These are phyloP conservation scores for Stevia rebaudiana DNA, from an alignment of 140 eudicot species.

Conservation along the genomic window DNA sequence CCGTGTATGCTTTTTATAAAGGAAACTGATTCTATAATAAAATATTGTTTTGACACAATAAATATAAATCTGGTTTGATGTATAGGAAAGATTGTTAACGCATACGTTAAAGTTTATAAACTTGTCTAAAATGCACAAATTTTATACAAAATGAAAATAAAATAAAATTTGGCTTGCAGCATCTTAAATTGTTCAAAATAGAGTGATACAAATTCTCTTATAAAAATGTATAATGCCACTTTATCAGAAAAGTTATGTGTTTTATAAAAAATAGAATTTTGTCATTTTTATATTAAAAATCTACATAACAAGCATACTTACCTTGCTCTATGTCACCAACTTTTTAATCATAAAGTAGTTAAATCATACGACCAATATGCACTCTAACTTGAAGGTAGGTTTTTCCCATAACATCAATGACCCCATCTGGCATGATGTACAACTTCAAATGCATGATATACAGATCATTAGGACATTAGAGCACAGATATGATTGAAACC, in stretches of 20 bases:
- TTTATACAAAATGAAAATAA: too few relatives aligned
- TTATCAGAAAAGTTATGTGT: not conserved
- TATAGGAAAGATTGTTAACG: too few relatives aligned
- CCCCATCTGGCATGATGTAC: not conserved
- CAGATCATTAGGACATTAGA: not conserved
- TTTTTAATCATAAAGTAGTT: constrained; percentile 15
- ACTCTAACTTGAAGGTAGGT: not conserved
- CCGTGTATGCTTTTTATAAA: not conserved
- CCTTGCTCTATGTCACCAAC: not conserved
- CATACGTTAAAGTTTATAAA: too few relatives aligned
- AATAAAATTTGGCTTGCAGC: too few relatives aligned
- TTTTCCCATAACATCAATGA: not conserved
- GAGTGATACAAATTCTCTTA: too few relatives aligned
- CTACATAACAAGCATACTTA: not conserved
- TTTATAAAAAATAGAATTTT: not conserved
- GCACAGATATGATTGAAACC: too few relatives aligned
- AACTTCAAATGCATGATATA: not conserved
- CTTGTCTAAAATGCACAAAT: too few relatives aligned
- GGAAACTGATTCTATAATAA: not conserved
- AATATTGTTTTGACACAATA: not conserved
- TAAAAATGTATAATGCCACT: too few relatives aligned
- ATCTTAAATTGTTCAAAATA: too few relatives aligned
- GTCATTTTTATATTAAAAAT: not conserved
- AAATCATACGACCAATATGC: constrained; percentile 22
- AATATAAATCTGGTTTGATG: not conserved